A percentile compares a stretch with the other conserved stretches of the same genome.
phyloP scores from a whole-genome alignment of 176 grass and related monocot species.

The Areca catechu region DNA sequence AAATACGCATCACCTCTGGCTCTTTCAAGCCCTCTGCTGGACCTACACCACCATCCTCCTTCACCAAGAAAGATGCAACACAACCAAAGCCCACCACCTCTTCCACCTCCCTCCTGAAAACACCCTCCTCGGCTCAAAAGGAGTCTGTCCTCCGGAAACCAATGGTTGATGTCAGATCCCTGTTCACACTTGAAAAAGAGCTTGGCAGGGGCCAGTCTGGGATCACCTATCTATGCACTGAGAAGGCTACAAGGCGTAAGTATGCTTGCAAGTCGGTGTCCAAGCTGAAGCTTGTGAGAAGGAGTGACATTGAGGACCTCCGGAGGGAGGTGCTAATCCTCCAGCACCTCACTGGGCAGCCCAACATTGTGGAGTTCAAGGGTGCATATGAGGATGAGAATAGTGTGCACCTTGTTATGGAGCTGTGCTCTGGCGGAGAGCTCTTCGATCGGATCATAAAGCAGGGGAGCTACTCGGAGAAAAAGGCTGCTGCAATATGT shows the following conservation, averaged over 20 bases:
- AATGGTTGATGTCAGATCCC: slow-evolving; percentile 38
- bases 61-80: slow-evolving; percentile 5
- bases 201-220: slow-evolving; percentile 77
- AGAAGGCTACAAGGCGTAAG: slow-evolving; percentile 29
- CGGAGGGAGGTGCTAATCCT: slow-evolving; percentile 82
- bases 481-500: slow-evolving; percentile 53
- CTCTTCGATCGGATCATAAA: slow-evolving; percentile 80
- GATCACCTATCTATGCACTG: slow-evolving; percentile 77
- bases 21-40: neutral
- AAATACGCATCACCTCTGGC: slow-evolving; percentile 39
- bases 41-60: neutral
- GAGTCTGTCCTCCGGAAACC: slow-evolving; percentile 39
- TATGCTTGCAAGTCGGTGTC: slow-evolving; percentile 90
- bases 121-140: neutral
- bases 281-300: slow-evolving; percentile 71
- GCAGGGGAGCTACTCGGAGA: slow-evolving; percentile 56
- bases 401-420: slow-evolving; percentile 72
- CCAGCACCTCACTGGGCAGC: slow-evolving; percentile 83
- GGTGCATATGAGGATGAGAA: slow-evolving; percentile 66
- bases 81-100: neutral
- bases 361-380: slow-evolving; percentile 67
- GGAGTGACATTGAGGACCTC: slow-evolving; percentile 56
- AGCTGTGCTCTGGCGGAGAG: slow-evolving; percentile 82
- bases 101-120: neutral
- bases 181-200: slow-evolving; percentile 52